Conservation (phyloP, 257 asterid genomes). For the Ocimum tenuiflorum region DNA sequence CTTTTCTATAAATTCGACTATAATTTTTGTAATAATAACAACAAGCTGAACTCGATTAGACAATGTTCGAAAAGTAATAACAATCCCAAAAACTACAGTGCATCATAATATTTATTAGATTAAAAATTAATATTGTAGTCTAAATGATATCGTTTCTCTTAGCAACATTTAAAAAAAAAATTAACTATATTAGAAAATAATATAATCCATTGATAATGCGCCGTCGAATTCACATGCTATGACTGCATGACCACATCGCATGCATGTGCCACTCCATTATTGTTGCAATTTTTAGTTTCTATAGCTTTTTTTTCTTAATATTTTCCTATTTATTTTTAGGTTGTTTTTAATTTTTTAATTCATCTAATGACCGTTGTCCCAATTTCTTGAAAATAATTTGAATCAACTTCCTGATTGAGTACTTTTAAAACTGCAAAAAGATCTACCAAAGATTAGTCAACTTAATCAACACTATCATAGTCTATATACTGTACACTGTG, state of each 20-base stretch:
- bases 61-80: too few relatives aligned
- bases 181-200: not conserved
- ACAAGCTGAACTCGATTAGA: too few relatives aligned
- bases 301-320: not conserved
- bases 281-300: not conserved
- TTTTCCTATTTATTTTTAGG: not conserved
- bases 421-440: not conserved
- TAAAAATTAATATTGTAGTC: too few relatives aligned
- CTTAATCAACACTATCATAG: not conserved
- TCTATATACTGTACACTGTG: not conserved
- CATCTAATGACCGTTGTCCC: not conserved
- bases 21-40: too few relatives aligned
- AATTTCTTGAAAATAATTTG: not conserved
- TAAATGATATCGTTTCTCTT: too few relatives aligned
- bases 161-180: too few relatives aligned
- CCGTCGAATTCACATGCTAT: slow-evolving; percentile 21
- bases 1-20: too few relatives aligned
- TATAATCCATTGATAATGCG: slow-evolving; percentile 12
- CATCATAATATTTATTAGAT: too few relatives aligned
- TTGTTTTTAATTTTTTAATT: too few relatives aligned
- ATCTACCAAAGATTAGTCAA: not conserved
- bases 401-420: not conserved
- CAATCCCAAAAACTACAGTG: too few relatives aligned
- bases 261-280: slow-evolving; percentile 27
- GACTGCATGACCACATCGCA: slow-evolving; percentile 11